Base-by-base conservation (phyloP, 2,329 filamentous ascomycete genomes). In the Xylaria sp. region DNA sequence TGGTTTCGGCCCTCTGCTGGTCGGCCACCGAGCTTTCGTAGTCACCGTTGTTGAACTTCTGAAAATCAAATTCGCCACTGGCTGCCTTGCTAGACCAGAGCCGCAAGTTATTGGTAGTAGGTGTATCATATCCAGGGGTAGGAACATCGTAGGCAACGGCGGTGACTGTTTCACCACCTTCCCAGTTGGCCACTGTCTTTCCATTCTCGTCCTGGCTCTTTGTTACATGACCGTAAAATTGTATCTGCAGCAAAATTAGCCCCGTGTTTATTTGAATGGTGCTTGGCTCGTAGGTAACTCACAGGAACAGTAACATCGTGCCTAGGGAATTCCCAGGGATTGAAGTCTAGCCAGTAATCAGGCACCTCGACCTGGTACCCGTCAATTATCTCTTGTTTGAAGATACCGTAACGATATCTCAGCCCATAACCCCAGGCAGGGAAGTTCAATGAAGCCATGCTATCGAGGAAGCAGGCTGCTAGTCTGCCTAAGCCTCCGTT, bases 311-410 rank as follows among this genome's bases (percentile, higher is more conserved):
- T 94, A 70, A 99, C 92, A 79, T 99, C 96, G 80, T 98, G 93
- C 73, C 96, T 88, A 50, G 94, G 94, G 77, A 98, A 99, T 80
- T 99, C 96, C 96, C 96, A 99, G 0, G 96, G 96, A 82, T 99
- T 99, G 82, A 98, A 98, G 80, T 98, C 96, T 63, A 99, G 89
- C 96, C 96, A 99, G 83, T 99, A 98, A 80, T 99, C 96, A 23
- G 96, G 96, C 68, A 98, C 92, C 79, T 99, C 96, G 72, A 99
- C 94, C 82, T 99, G 96, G 80, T 98, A 99, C 66, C 96, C 96
- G 77, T 98, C 92, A 69, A 98, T 91, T 76, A 99, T 98, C 84
- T 98, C 96, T 84, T 99, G 96, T 85, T 98, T 98, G 90, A 99
- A 99, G 80, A 99, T 99, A 79, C 93, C 93, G 79, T 98, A 98